Evolutionary conservation across 164 flowering plant species (phyloP).

Genomic region (Magnolia kwangsiensis): DNA sequence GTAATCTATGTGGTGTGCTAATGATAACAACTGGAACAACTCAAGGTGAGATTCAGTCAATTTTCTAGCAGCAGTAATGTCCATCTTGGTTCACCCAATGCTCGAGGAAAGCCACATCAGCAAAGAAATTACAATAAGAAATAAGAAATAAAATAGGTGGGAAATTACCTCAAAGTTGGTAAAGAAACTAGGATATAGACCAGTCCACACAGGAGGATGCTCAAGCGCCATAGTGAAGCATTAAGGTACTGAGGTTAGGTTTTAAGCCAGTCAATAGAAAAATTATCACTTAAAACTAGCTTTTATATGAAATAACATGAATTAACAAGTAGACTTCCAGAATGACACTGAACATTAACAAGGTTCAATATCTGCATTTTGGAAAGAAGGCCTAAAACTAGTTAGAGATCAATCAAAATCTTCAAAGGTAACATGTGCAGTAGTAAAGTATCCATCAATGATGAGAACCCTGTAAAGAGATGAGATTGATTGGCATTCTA

Average conservation of each 20-base stretch:
- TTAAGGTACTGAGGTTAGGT: constrained; percentile 21
- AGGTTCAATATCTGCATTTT: too few relatives aligned
- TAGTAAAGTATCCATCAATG: too few relatives aligned
- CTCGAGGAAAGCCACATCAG: background rate
- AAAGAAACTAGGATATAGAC: constrained; percentile 37
- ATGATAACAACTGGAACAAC: too few relatives aligned
- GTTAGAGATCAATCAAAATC: too few relatives aligned
- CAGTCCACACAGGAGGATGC: constrained; percentile 30
- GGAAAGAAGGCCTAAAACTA: too few relatives aligned
- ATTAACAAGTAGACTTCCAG: background rate
- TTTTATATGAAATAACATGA: background rate
- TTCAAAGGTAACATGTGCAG: too few relatives aligned
- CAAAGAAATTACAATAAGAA: background rate
- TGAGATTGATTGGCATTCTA: too few relatives aligned
- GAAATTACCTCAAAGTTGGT: constrained; percentile 45
- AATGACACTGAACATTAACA: too few relatives aligned
- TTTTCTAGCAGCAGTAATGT: background rate
- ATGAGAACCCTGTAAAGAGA: too few relatives aligned
- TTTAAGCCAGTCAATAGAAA: constrained; percentile 30
- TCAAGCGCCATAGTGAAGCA: constrained; percentile 31
- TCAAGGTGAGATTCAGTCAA: too few relatives aligned
- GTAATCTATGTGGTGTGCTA: too few relatives aligned
- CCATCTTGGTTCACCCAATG: background rate
- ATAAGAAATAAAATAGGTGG: background rate
- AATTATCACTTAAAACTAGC: background rate